These are phyloP conservation scores for Umbelopsis ramanniana DNA, from an alignment of 192 early-diverging fungal genomes.

Conservation along the genomic window DNA sequence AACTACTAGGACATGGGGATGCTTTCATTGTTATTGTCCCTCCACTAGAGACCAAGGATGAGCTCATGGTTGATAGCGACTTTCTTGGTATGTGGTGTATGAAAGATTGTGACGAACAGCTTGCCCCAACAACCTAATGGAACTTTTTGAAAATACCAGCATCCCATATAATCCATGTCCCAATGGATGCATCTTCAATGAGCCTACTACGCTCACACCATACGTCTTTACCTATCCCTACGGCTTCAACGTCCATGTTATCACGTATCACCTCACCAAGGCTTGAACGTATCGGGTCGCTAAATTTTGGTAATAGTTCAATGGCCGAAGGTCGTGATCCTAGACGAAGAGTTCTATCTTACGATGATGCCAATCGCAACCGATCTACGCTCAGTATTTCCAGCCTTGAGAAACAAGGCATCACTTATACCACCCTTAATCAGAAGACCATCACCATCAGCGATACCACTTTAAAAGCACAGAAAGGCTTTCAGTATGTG, in stretches of 20 bases:
- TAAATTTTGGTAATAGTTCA: slow-evolving; percentile 7
- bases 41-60: slow-evolving; percentile 2
- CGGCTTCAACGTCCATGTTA: slow-evolving; percentile 18
- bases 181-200: background rate
- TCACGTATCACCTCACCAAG: slow-evolving; percentile 26
- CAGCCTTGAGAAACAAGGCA: slow-evolving; percentile 2
- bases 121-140: background rate
- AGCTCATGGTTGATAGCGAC: slow-evolving; percentile 17
- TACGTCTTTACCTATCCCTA: background rate
- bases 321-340: background rate
- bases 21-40: slow-evolving; percentile 18
- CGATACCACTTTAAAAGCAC: slow-evolving; percentile 7
- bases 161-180: slow-evolving; percentile 1
- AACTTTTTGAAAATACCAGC: background rate
- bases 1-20: background rate
- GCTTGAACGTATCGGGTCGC: slow-evolving; percentile 11
- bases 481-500: slow-evolving; percentile 18
- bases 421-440: slow-evolving; percentile 25
- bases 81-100: slow-evolving; percentile 21
- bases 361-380: background rate
- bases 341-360: slow-evolving; percentile 1
- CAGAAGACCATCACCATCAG: slow-evolving; percentile 2
- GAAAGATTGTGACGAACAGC: background rate
- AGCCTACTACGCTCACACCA: background rate
- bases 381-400: background rate